Evolutionary conservation across 192 early-diverging fungal genomes (phyloP), one percentile per base, ranked within the genome.

Genomic region (Chytriomyces confervae): DNA sequence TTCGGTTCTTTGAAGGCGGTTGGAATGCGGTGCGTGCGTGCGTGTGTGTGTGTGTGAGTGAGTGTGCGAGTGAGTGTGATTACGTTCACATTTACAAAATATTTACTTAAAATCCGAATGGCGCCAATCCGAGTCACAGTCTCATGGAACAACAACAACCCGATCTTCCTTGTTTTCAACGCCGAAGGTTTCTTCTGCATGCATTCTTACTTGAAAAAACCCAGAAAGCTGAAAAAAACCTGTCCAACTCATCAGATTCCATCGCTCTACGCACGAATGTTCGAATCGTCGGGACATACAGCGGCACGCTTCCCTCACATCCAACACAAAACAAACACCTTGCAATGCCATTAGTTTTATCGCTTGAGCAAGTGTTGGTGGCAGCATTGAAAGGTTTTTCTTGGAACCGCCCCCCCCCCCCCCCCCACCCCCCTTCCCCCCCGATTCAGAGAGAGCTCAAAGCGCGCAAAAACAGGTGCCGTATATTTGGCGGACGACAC

Each of bases 321-420:
- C 69, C 69, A n/a, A 71, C 8, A 7, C 69, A 71, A 29, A 71
- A 71, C 53, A 10, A 51, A 36, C 69, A 71, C 29, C 45, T 57
- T 49, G 23, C 20, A 9, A 18, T 71, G 13, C 69, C 69, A 9
- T 23, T 50, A 5, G n/a, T 44, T 7, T 51, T 71, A 16, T 23
- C 23, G 50, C 8, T 45, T 23, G n/a, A 45, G 8, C 69, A 71
- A 51, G 69, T 71, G 24, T 23, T 44, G 8, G 20, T 16, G 66
- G 43, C 47, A n/a, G 13, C 47, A 16, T 20, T n/a, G 44, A 20
- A 46, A 11, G 66, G 66, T 68, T 11, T 27, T 68, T 2, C 6
- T 45, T 43, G 44, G 16, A 46, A 47, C 66, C 27, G 11, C 9
- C 10, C 13, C 16, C 9, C 27, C 9, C 24, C 27, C 27, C 16